Conservation (phyloP, 2,329 filamentous ascomycete species). For the Coniochaeta sp. region DNA sequence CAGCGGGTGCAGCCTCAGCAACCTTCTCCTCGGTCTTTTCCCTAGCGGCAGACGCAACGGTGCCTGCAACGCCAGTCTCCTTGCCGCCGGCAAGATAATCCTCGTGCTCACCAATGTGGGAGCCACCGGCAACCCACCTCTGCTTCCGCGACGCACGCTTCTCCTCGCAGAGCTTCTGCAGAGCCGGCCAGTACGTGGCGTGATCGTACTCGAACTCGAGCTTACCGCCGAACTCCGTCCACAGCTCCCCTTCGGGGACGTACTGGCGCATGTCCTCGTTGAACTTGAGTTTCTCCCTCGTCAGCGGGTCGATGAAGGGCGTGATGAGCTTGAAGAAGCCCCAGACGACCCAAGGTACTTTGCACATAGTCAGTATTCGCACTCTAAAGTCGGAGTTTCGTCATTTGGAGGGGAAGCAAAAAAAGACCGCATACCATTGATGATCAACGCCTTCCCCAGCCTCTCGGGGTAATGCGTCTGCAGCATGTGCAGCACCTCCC, state of each 20-base stretch:
- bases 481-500: conserved; percentile 81
- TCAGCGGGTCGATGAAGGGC: conserved; percentile 93
- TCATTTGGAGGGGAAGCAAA: no score
- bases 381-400: neutral
- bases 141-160: conserved; percentile 53
- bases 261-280: conserved; percentile 84
- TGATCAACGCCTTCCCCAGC: conserved; percentile 79
- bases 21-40: no score
- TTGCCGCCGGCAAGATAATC: conserved; percentile 67
- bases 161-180: conserved; percentile 63
- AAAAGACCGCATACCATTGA: conserved; percentile 59
- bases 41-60: neutral
- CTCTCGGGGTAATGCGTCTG: conserved; percentile 96
- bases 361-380: conserved; percentile 22
- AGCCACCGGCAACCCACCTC: conserved; percentile 75
- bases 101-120: conserved; percentile 79
- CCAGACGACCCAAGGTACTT: conserved; percentile 85
- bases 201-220: conserved; percentile 92
- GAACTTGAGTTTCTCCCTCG: conserved; percentile 92
- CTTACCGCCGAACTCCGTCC: conserved; percentile 67
- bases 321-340: conserved; percentile 96
- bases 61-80: conserved; percentile 13
- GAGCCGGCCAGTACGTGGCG: conserved; percentile 76
- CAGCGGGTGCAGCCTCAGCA: neutral
- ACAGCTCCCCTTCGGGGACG: conserved; percentile 75